Evolutionary conservation across 1,284 basidiomycete species (phyloP), one percentile per base, ranked within the genome.

Genomic region (Cryptococcus deneoformans): DNA sequence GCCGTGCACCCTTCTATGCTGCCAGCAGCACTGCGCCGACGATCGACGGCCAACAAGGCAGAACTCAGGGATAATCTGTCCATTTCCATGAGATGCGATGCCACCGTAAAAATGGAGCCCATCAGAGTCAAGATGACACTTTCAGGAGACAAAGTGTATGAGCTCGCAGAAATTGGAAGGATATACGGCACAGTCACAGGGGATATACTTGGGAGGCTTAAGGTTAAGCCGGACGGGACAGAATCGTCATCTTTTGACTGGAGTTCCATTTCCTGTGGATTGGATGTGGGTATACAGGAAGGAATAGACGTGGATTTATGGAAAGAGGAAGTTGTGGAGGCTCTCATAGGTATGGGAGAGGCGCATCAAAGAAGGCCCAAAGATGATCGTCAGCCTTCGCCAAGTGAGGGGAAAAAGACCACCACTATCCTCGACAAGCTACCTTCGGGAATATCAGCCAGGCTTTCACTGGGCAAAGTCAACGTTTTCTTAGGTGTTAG

Each of bases 401-500:
- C 43, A 49, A 50, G 9, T 46, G 50, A 6, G 51, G 50, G 11
- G 36, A 4, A 46, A 37, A 36, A 56, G 60, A 56, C 54, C 29
- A 36, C 50, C 12, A 42, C 66, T 8, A 63, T 79, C 48, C 69
- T 83, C 10, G 79, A 81, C 51, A 72, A 73, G 47, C 72, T 86
- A 29, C 85, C 86, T 5, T 70, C 79, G 14, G 88, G 89, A 1
- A 64, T 87, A 34, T 79, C 81, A 10, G 67, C 81, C 14, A 83
- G 85, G n/a, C 39, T 87, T 37, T 82, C 87, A 0, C 64, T 92
- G 36, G 84, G 81, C 0, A 82, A 82, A n/a, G 77, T 89, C 49
- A 84, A 86, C 46, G 64, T 88, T 9, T 85, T 89, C 57, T 69
- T 90, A 43, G 89, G 89, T 5, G 84, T 87, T 16, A 82, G 82